A percentile compares a stretch with the other conserved stretches of the same genome.
These are phyloP conservation scores for Albophoma yamanashiensis DNA, from an alignment of 2,329 filamentous ascomycete genomes.

Conservation along the genomic window DNA sequence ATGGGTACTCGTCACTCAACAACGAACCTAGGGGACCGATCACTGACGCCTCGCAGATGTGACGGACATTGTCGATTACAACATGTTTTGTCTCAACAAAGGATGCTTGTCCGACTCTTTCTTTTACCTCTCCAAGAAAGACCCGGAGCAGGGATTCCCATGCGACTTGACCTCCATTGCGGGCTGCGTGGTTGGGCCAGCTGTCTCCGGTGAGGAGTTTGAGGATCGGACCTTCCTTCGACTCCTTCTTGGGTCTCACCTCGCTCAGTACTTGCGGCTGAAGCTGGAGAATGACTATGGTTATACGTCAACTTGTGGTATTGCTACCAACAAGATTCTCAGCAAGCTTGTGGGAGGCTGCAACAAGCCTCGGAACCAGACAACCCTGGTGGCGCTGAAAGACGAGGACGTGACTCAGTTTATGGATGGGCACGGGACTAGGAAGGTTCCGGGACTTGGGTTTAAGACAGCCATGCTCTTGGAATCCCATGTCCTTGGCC, in stretches of 20 bases:
- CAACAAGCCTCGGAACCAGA: constrained; percentile 83
- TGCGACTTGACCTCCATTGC: constrained; percentile 63
- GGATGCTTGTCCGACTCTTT: constrained; percentile 58
- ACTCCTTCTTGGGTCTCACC: constrained; percentile 68
- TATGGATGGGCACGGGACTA: constrained; percentile 64
- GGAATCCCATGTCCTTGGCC: constrained; percentile 42
- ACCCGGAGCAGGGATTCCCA: constrained; percentile 70
- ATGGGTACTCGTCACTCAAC: constrained; percentile 23
- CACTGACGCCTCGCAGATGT: constrained; percentile 47
- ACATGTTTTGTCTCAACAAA: constrained; percentile 58
- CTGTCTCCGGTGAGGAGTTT: constrained; percentile 11
- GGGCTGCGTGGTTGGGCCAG: constrained; percentile 41
- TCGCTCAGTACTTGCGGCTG: constrained; percentile 63
- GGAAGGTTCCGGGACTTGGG: constrained; percentile 78
- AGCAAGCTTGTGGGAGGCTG: constrained; percentile 75
- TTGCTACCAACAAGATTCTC: constrained; percentile 78
- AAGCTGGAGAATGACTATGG: constrained; percentile 66
- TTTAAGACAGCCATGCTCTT: constrained; percentile 46
- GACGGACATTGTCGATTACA: constrained; percentile 79
- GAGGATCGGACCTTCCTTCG: constrained; percentile 40
- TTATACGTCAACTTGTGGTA: constrained; percentile 79
- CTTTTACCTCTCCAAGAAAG: constrained; percentile 62
- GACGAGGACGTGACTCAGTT: constrained; percentile 50
- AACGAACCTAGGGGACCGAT: too few species aligned
- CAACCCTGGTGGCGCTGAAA: constrained; percentile 63